Evolutionary conservation across 1,139 yeast genomes (phyloP), one percentile per base, ranked within the genome.

Genomic region (Zygosaccharomyces pseudobailii): DNA sequence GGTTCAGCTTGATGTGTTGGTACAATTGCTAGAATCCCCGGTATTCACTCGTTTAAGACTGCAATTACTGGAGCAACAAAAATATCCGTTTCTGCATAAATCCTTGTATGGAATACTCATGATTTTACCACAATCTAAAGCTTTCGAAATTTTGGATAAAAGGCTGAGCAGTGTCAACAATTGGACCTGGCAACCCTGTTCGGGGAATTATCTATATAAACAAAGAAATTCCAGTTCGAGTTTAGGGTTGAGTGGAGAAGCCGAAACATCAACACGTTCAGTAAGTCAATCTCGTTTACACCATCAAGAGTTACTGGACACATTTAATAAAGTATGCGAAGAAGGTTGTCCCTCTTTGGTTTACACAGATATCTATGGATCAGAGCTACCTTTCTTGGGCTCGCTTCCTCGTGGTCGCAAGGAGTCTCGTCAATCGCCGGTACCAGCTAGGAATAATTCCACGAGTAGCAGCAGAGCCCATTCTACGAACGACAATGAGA

Each of bases 121-220:
- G 99, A 75, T 94, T 5, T 70, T 94, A 45, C 99, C 99, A 0
- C 99, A 94, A 64, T 87, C 97, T 0, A 79, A 88, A n/a, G 96
- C 98, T 0, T 94, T 88, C 66, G 81, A 79, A 21, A 81, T 87
- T 0, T 73, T 94, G 53, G 84, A 84, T 54, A 87, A 85, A 61
- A 74, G 99, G 51, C 73, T 92, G 46, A 78, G 60, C 44, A 68
- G 71, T 53, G 69, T 68, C 3, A 66, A 63, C 40, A 53, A 58
- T 22, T 55, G 64, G 55, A 55, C 56, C 3, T 52, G 60, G 28
- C 64, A 56, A 39, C 49, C 57, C 3, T 28, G 33, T 19, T 28
- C 46, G 6, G 49, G 47, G 17, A 40, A 46, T 19, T 28, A 42
- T 19, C 42, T 47, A 7, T 48, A 49, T 40, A 41, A 46, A 17